Evolutionary conservation across 2,329 filamentous ascomycete genomes (phyloP), one percentile per base, ranked within the genome.

Genomic region (Lithohypha guttulata): DNA sequence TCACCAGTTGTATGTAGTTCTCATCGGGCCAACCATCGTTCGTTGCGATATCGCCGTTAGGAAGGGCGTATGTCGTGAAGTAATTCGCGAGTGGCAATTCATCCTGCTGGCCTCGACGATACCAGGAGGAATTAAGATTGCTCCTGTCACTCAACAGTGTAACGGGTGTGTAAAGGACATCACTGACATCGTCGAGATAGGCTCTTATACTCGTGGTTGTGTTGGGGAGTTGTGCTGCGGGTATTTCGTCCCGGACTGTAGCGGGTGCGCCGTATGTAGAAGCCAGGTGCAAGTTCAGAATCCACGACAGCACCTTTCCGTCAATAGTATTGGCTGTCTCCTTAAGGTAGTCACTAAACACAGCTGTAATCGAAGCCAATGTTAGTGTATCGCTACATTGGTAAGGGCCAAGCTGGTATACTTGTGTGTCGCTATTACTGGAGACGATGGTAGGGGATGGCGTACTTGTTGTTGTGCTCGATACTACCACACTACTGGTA

Each of bases 11-110:
- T 22, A 79, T 56, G 47, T 68, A 76, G 14, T 66, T 64, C 47
- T 74, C 69, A n/a, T 68, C 70, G 0, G 77, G 77, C 77, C 77
- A 81, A 8, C 77, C 77, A 55, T 77, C 65, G 1, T 62, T 52
- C 1, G 75, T 79, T 14, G 62, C 63, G 2, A 53, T 29, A 6
- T 56, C 49, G 13, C 63, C 60, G 2, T 56, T 48, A 8, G 49
- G 33, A 27, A 60, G 49, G 19, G 55, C 51, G 6, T 65, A 52
- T 1, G 62, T 60, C 4, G 59, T 59, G 42, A 73, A 77, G 49
- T 78, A 81, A 17, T 66, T 63, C 2, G 56, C 47, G 14, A 68
- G 60, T 1, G 74, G 72, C 25, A 37, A 15, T 25, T 61, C 59
- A 35, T 66, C 63, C 33, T 43, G 5, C 3, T 28, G 26, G 17